Conservation (phyloP, 192 early-diverging fungal genomes). For the Podochytrium sp. region DNA sequence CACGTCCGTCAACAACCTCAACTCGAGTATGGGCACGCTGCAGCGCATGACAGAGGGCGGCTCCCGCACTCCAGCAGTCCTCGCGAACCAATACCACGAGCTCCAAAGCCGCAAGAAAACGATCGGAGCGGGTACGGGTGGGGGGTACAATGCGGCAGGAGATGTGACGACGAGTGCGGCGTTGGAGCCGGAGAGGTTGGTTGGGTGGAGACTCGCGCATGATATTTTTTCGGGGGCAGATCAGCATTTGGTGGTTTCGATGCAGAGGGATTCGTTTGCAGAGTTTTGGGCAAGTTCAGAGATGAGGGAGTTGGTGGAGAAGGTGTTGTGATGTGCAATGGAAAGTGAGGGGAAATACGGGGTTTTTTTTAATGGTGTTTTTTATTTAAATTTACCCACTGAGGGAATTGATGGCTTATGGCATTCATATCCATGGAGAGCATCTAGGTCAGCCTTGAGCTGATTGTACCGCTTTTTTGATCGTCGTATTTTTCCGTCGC, state of each 20-base stretch:
- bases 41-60: constrained; percentile 14
- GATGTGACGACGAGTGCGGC: constrained; percentile 2
- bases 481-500: too few species aligned
- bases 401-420: too few species aligned
- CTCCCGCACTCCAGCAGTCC: neutral
- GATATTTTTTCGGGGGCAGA: constrained; percentile 15
- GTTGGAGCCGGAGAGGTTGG: constrained; percentile 1
- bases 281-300: constrained; percentile 14
- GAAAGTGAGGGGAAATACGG: too few species aligned
- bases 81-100: constrained; percentile 14
- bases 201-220: constrained; percentile 15
- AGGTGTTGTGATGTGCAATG: too few species aligned
- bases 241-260: constrained; percentile 3
- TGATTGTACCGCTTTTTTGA: too few species aligned
- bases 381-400: too few species aligned
- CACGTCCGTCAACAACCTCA: neutral
- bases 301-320: constrained; percentile 14
- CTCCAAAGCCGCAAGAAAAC: constrained; percentile 3
- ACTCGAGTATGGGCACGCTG: neutral
- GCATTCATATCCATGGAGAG: too few species aligned
- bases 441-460: too few species aligned
- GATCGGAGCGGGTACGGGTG: neutral
- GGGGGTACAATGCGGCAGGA: neutral
- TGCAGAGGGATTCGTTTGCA: constrained; percentile 1
- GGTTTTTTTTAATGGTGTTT: too few species aligned